Conservation (phyloP, 208 protist species). For the Kentomonas sorsogonicus region DNA sequence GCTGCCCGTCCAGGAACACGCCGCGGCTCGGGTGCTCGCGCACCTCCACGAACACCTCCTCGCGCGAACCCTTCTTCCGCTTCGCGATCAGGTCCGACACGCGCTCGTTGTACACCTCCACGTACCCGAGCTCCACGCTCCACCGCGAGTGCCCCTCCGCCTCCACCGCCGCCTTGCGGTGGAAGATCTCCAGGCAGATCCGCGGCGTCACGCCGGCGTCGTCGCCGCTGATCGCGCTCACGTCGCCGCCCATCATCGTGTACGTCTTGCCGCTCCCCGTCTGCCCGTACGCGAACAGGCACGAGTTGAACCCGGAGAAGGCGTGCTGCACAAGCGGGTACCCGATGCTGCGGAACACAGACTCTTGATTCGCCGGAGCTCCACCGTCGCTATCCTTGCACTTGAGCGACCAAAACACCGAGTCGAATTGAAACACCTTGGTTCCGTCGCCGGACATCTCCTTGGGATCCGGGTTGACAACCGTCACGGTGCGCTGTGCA, state of each 20-base stretch:
- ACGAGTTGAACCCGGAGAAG: slow-evolving; percentile 64
- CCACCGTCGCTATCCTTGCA: slow-evolving; percentile 20
- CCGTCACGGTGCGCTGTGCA: slow-evolving; percentile 11
- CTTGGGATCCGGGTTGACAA: slow-evolving; percentile 5
- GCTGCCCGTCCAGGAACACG: slow-evolving; percentile 36
- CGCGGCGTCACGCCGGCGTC: slow-evolving; percentile 67
- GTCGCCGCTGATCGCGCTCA: slow-evolving; percentile 18
- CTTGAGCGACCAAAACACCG: slow-evolving; percentile 57
- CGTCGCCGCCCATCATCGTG: slow-evolving; percentile 61
- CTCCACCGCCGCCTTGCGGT: slow-evolving; percentile 23
- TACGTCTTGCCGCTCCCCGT: slow-evolving; percentile 74
- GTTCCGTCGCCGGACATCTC: slow-evolving; percentile 9
- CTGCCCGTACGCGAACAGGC: slow-evolving; percentile 62
- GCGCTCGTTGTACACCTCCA: slow-evolving; percentile 88
- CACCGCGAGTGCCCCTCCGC: slow-evolving; percentile 37
- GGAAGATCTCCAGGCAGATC: slow-evolving; percentile 56
- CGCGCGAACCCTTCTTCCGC: slow-evolving; percentile 48
- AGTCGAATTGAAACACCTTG: slow-evolving; percentile 52
- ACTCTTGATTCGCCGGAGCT: slow-evolving; percentile 32
- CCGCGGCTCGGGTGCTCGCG: slow-evolving; percentile 32
- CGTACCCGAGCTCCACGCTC: slow-evolving; percentile 54
- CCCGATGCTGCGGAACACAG: slow-evolving; percentile 56
- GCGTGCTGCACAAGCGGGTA: slow-evolving; percentile 41
- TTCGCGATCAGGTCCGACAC: slow-evolving; percentile 60
- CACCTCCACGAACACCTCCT: slow-evolving; percentile 65